Percentiles rank a stretch among this genome's conserved stretches.
phyloP scores from a whole-genome alignment of 2,329 filamentous ascomycete species.

The Cladophialophora yegresii region DNA sequence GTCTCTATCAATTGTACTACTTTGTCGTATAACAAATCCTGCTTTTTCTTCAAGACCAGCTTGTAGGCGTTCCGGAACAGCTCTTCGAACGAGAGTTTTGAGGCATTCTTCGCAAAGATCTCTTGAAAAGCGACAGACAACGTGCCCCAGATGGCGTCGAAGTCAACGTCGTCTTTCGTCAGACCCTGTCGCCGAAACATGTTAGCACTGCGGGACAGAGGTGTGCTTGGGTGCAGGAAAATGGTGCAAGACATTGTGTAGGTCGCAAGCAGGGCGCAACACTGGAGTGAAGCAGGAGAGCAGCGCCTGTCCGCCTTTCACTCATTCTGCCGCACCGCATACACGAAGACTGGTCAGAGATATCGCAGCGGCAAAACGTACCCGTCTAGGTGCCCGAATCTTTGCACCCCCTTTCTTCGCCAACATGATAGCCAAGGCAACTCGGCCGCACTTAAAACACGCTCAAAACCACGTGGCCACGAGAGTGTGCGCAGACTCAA shows the following conservation, averaged over 20 bases:
- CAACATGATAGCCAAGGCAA: conserved; percentile 43
- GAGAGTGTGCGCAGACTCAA: conserved; percentile 2
- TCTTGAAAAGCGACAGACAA: conserved; percentile 76
- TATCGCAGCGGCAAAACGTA: conserved; percentile 48
- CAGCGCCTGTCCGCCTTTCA: not conserved
- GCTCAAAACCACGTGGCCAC: not conserved
- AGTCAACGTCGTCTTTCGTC: conserved; percentile 67
- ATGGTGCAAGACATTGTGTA: not conserved
- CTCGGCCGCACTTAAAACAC: conserved; percentile 13
- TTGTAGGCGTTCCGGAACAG: conserved; percentile 93
- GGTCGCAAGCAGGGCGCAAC: not conserved
- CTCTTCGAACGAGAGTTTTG: conserved; percentile 87
- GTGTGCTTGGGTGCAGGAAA: not conserved
- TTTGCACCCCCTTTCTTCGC: conserved; percentile 59
- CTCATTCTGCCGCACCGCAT: conserved; percentile 2
- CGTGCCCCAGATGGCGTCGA: conserved; percentile 80
- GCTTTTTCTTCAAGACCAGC: conserved; percentile 85
- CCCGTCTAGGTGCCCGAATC: conserved; percentile 67
- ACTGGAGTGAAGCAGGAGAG: not conserved
- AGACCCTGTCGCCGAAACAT: conserved; percentile 52
- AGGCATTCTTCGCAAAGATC: conserved; percentile 91
- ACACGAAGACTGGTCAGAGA: not conserved
- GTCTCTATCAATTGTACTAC: conserved; percentile 78
- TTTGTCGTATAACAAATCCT: conserved; percentile 74
- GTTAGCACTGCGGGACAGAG: conserved; percentile 8